Percentiles rank a stretch among this genome's conserved stretches.
phyloP scores from a whole-genome alignment of 805 yeast genomes.

The Lachancea kluyveri region DNA sequence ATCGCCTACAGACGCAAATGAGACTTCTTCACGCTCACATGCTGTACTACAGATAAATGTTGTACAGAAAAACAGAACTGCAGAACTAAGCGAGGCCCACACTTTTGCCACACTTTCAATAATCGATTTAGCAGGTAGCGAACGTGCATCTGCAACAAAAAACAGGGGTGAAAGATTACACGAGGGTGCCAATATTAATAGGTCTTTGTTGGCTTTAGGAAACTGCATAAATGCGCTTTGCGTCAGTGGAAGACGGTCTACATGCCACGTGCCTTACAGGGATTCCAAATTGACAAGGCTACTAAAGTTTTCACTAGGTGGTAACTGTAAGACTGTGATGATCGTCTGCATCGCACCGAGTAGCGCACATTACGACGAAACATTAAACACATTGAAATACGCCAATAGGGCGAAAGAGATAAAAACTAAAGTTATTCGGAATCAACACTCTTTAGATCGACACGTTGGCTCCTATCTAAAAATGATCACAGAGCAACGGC shows the following conservation, averaged over 20 bases:
- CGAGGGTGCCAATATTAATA: slow-evolving; percentile 93
- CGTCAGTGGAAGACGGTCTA: slow-evolving; percentile 48
- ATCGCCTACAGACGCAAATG: slow-evolving; percentile 87
- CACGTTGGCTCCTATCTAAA: slow-evolving; percentile 81
- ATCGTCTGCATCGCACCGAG: slow-evolving; percentile 91
- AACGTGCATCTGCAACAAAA: slow-evolving; percentile 83
- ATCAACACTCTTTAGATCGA: slow-evolving; percentile 67
- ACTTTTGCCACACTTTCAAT: slow-evolving; percentile 76
- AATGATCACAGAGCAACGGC: slow-evolving; percentile 76
- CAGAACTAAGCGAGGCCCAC: slow-evolving; percentile 60
- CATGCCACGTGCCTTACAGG: slow-evolving; percentile 76
- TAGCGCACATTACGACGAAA: slow-evolving; percentile 84
- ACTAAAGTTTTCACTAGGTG: slow-evolving; percentile 84
- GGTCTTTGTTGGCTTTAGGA: slow-evolving; percentile 82
- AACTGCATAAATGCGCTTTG: slow-evolving; percentile 91
- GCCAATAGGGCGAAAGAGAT: slow-evolving; percentile 90
- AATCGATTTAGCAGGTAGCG: slow-evolving; percentile 93
- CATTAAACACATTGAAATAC: slow-evolving; percentile 82
- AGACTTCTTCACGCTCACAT: slow-evolving; percentile 87
- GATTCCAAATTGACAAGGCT: slow-evolving; percentile 86
- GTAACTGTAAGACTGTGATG: slow-evolving; percentile 94
- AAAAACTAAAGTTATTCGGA: slow-evolving; percentile 70
- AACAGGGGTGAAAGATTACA: slow-evolving; percentile 75
- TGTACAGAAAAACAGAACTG: slow-evolving; percentile 45
- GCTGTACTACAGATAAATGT: slow-evolving; percentile 85